Conservation (phyloP, 202 grass and related monocot species). For the Digitaria exilis region DNA sequence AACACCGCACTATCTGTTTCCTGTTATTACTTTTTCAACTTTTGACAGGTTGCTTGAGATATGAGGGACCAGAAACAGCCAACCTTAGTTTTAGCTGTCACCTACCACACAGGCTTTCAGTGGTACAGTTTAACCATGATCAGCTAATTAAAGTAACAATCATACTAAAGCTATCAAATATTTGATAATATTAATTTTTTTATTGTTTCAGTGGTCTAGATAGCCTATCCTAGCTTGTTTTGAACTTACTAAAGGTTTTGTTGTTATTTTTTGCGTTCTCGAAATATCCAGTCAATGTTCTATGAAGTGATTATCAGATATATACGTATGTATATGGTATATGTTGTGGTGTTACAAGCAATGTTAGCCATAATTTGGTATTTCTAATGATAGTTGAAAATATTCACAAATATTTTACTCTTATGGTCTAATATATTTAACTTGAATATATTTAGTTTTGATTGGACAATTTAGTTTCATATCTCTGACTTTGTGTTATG, state of each 20-base stretch:
- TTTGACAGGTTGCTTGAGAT: slow-evolving; percentile 29
- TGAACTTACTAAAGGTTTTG: not conserved
- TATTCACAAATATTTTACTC: slow-evolving; percentile 15
- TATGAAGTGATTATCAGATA: not conserved
- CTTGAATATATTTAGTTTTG: not conserved
- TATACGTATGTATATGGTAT: slow-evolving; percentile 21
- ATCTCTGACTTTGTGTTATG: slow-evolving; percentile 21
- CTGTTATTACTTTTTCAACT: slow-evolving; percentile 31
- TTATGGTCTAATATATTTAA: not conserved
- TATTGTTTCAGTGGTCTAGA: not conserved
- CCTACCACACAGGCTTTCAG: slow-evolving; percentile 19
- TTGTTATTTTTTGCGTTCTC: not conserved
- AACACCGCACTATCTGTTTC: not conserved
- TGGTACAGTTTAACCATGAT: slow-evolving; percentile 21
- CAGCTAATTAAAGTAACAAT: slow-evolving; percentile 18
- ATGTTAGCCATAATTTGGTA: slow-evolving; percentile 15
- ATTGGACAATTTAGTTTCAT: not conserved
- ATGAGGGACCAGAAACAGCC: slow-evolving; percentile 25
- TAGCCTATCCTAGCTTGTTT: not conserved
- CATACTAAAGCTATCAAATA: slow-evolving; percentile 9
- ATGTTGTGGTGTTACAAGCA: not conserved
- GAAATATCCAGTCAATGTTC: slow-evolving; percentile 20
- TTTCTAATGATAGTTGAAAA: slow-evolving; percentile 12
- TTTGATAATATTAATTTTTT: not conserved
- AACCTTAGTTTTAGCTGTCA: slow-evolving; percentile 20